Evolutionary conservation across 805 yeast species (phyloP).

Genomic region (Zygosaccharomyces bailii): DNA sequence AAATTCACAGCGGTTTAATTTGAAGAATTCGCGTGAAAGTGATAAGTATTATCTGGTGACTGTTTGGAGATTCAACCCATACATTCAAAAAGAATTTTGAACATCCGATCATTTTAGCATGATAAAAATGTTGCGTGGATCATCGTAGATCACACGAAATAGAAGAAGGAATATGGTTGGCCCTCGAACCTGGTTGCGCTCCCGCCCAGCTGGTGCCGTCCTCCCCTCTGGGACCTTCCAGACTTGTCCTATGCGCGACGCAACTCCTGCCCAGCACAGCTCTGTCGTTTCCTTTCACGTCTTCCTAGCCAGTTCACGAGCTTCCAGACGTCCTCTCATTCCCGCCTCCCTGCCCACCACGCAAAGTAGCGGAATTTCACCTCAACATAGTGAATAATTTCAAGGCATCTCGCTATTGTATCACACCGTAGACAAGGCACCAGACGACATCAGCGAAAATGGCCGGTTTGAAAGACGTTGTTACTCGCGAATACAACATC

Average conservation of each 20-base stretch:
- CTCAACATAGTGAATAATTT: conserved; percentile 8
- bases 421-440: conserved; percentile 1
- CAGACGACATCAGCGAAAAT: conserved; percentile 30
- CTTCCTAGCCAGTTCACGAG: no score
- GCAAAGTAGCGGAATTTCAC: conserved; percentile 1
- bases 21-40: neutral
- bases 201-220: neutral
- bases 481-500: conserved; percentile 99
- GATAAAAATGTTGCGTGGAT: conserved; percentile 4
- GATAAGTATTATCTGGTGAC: neutral
- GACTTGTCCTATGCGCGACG: neutral
- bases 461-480: conserved; percentile 90
- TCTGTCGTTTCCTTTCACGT: neutral
- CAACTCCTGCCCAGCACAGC: no score
- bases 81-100: neutral
- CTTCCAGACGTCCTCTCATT: neutral
- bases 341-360: neutral
- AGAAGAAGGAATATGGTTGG: no score
- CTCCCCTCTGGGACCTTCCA: neutral
- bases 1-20: neutral
- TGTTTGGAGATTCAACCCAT: neutral
- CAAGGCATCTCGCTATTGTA: conserved; percentile 2
- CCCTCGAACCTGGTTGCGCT: no score
- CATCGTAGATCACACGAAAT: no score
- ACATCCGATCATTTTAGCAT: neutral